Percentiles rank a stretch among this genome's conserved stretches.
Evolutionary conservation across 202 grass and related monocot species (phyloP).

Genomic region (Zoysia matrella): DNA sequence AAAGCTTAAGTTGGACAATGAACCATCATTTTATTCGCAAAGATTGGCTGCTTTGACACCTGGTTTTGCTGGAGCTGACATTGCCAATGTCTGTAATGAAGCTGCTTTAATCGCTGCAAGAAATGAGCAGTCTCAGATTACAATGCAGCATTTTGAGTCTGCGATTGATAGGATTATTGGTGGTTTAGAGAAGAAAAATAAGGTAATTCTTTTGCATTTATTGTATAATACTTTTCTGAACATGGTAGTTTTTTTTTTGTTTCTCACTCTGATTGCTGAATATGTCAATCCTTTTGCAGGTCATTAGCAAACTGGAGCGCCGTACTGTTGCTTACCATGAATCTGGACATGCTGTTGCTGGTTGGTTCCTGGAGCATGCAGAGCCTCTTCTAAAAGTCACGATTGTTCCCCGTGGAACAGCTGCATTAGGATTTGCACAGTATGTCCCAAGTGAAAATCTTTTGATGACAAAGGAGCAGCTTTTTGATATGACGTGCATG

Average conservation of each 20-base stretch:
- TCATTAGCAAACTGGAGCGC: slow-evolving; percentile 89
- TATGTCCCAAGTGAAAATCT: slow-evolving; percentile 93
- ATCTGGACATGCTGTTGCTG: slow-evolving; percentile 81
- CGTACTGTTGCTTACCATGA: slow-evolving; percentile 93
- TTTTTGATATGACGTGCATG: slow-evolving; percentile 98
- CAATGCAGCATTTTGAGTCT: slow-evolving; percentile 95
- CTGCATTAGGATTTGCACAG: slow-evolving; percentile 92
- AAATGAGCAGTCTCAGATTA: slow-evolving; percentile 64
- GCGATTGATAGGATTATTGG: slow-evolving; percentile 97
- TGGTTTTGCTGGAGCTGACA: slow-evolving; percentile 98
- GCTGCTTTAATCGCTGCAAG: slow-evolving; percentile 95
- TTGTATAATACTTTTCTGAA: not conserved
- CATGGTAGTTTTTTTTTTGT: not conserved
- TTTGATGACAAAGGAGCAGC: slow-evolving; percentile 96
- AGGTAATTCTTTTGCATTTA: slow-evolving; percentile 41
- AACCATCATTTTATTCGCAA: slow-evolving; percentile 89
- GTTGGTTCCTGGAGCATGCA: slow-evolving; percentile 96
- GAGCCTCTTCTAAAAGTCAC: slow-evolving; percentile 92
- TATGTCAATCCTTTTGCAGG: slow-evolving; percentile 45
- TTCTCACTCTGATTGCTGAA: slow-evolving; percentile 6
- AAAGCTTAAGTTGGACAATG: slow-evolving; percentile 89
- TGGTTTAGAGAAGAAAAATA: slow-evolving; percentile 99
- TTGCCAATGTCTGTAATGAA: slow-evolving; percentile 99
- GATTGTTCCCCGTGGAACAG: slow-evolving; percentile 92
- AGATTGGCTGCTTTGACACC: slow-evolving; percentile 93